Conservation (phyloP, 192 early-diverging fungal species). For the Podila minutissima region DNA sequence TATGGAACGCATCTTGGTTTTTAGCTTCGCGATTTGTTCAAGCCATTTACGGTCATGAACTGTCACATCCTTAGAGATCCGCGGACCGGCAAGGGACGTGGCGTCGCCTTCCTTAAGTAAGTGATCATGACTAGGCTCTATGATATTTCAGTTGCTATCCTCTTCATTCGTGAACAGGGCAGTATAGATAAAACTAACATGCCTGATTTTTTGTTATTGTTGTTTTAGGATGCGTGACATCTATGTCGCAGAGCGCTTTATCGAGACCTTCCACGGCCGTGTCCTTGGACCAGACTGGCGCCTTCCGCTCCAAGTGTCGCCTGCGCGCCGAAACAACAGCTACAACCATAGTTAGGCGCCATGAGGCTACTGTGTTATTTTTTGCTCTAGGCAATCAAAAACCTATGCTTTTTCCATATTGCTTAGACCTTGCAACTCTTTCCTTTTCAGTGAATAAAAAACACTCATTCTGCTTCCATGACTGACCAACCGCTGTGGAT, state of each 20-base stretch:
- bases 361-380: too few species aligned
- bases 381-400: too few species aligned
- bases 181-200: too few species aligned
- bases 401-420: too few species aligned
- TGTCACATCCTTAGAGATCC: slow-evolving; percentile 40
- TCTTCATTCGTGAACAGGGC: too few species aligned
- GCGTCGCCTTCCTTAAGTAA: slow-evolving; percentile 44
- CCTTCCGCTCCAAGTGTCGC: slow-evolving; percentile 38
- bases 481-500: too few species aligned
- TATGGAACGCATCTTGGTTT: neutral
- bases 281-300: slow-evolving; percentile 42
- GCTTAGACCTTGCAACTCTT: too few species aligned
- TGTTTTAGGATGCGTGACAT: slow-evolving; percentile 22
- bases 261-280: slow-evolving; percentile 44
- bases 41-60: slow-evolving; percentile 11
- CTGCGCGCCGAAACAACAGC: slow-evolving; percentile 9
- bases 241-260: slow-evolving; percentile 28
- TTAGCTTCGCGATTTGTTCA: slow-evolving; percentile 38
- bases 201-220: neutral
- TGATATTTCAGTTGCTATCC: neutral
- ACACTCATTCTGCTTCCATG: too few species aligned
- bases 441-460: too few species aligned
- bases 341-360: neutral
- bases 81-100: slow-evolving; percentile 27
- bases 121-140: neutral